Evolutionary conservation across 1,284 basidiomycete genomes (phyloP).

Genomic region (Singerocomus inundabilis): DNA sequence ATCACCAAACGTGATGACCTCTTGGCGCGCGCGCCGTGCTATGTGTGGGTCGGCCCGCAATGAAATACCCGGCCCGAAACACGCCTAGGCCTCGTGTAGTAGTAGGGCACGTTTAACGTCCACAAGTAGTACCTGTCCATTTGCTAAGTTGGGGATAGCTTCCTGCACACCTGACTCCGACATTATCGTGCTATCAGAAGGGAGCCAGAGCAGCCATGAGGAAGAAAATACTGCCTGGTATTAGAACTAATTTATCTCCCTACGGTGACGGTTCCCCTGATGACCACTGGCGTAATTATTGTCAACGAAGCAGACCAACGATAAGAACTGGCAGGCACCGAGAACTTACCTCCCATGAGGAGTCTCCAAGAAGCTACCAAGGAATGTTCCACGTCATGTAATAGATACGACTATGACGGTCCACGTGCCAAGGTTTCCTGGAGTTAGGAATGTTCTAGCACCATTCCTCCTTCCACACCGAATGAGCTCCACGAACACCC

Average conservation of each 20-base stretch:
- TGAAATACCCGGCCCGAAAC: neutral
- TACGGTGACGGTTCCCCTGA: constrained; percentile 2
- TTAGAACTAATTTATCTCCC: neutral
- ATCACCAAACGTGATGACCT: constrained; percentile 6
- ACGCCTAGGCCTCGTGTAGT: constrained; percentile 6
- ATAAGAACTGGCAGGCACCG: neutral
- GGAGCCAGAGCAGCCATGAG: neutral
- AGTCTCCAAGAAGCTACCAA: constrained; percentile 51
- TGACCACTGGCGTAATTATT: constrained; percentile 12
- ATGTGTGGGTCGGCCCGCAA: neutral
- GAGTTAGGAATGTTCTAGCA: constrained; percentile 51
- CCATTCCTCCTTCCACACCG: constrained; percentile 59
- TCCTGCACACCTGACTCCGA: neutral
- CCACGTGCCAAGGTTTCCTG: constrained; percentile 41
- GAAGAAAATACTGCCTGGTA: neutral
- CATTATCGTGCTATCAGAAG: constrained; percentile 4
- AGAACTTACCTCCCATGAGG: constrained; percentile 55
- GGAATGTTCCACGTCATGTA: constrained; percentile 58
- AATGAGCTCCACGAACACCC: constrained; percentile 57
- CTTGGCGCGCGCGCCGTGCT: constrained; percentile 1
- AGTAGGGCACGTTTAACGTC: constrained; percentile 3
- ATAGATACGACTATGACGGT: constrained; percentile 51
- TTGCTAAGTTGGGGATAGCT: neutral
- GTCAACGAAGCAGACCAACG: neutral
- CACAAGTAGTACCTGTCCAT: too few species aligned